A percentile compares a stretch with the other conserved stretches of the same genome.
Conservation (phyloP, 257 asterid genomes). For the Pogostemon cablin region DNA sequence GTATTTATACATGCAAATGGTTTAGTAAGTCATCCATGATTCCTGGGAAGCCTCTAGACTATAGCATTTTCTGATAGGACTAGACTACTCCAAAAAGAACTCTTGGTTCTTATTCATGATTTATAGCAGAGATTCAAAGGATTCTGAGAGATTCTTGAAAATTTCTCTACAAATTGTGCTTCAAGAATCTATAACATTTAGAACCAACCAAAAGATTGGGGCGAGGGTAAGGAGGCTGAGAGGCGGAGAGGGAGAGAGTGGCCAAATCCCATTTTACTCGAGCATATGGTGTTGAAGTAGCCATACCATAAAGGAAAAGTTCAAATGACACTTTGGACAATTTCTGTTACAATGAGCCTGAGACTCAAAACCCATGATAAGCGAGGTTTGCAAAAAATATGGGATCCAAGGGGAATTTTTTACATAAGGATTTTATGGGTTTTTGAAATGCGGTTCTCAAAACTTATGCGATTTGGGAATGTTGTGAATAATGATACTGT, state of each 20-base stretch:
- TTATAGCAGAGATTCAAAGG: background rate
- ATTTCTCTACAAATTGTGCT: slow-evolving; percentile 9
- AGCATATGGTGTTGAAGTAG: background rate
- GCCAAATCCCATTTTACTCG: slow-evolving; percentile 5
- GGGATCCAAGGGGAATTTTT: no score
- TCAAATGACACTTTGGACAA: background rate
- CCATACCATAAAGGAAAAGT: background rate
- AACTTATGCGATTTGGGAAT: no score
- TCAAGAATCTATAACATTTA: background rate
- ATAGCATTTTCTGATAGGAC: slow-evolving; percentile 4
- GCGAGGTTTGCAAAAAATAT: background rate
- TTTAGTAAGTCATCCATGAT: slow-evolving; percentile 1
- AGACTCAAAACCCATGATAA: slow-evolving; percentile 4
- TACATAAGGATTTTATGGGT: no score
- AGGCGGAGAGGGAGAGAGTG: background rate
- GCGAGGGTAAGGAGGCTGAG: background rate
- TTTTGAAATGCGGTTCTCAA: no score
- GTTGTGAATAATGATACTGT: no score
- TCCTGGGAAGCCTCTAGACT: slow-evolving; percentile 14
- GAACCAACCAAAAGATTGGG: background rate
- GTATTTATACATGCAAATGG: background rate
- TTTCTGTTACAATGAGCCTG: background rate
- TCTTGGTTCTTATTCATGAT: background rate
- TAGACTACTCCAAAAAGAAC: background rate
- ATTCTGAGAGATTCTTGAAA: background rate